Evolutionary conservation across 2,329 filamentous ascomycete genomes (phyloP).

Genomic region (Trichoderma sp.): DNA sequence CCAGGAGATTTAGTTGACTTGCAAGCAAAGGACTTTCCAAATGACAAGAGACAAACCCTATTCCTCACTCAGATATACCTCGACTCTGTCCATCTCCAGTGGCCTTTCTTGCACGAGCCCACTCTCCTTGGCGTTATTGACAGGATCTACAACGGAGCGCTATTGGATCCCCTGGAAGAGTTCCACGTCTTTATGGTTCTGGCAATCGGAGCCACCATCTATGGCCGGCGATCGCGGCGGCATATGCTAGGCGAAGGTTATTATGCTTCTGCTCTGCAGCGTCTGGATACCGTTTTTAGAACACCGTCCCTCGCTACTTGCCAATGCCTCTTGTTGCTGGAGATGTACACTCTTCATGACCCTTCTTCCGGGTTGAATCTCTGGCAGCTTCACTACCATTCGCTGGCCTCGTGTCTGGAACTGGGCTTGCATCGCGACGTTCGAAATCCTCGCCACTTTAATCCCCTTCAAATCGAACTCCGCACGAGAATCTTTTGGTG

Average conservation of each 20-base stretch:
- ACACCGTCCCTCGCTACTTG: constrained; percentile 52
- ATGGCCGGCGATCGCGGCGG: constrained; percentile 36
- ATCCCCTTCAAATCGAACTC: constrained; percentile 54
- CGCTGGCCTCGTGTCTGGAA: constrained; percentile 52
- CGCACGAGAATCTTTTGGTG: constrained; percentile 59
- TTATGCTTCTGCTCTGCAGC: constrained; percentile 45
- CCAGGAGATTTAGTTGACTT: constrained; percentile 41
- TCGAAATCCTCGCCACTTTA: constrained; percentile 45
- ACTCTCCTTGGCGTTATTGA: constrained; percentile 45
- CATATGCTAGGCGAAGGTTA: constrained; percentile 31
- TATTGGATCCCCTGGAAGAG: constrained; percentile 35
- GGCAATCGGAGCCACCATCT: constrained; percentile 49
- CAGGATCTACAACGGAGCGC: constrained; percentile 38
- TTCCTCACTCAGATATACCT: constrained; percentile 50
- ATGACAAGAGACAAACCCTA: constrained; percentile 16
- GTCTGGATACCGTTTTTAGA: constrained; percentile 49
- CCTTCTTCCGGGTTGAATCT: constrained; percentile 51
- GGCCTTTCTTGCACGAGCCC: constrained; percentile 51
- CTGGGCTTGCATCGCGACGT: constrained; percentile 55
- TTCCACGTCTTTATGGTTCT: constrained; percentile 58
- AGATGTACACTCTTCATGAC: constrained; percentile 54
- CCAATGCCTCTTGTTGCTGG: constrained; percentile 49
- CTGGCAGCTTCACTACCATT: constrained; percentile 59
- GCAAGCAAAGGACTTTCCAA: constrained; percentile 19
- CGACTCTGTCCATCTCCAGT: constrained; percentile 49